Base-by-base conservation (phyloP, 192 early-diverging fungal genomes). In the Coemansia guatemalensis region DNA sequence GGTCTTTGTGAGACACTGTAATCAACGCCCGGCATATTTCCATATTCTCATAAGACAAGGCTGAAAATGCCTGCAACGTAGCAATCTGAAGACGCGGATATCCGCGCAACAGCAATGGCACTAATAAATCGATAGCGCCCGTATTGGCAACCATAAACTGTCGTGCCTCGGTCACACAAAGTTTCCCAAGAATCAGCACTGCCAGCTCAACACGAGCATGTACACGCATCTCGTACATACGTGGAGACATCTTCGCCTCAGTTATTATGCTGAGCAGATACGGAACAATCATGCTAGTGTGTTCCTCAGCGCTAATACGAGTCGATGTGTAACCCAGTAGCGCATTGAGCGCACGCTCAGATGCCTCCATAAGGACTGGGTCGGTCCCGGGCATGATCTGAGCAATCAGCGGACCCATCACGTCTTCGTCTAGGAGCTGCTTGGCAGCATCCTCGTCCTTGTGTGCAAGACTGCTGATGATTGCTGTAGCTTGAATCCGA, bases 321-420 rank as follows among this genome's bases (percentile, higher is more conserved):
- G 62, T 66, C 17, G 64, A 55, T 39, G 47, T 47, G 54, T 80
- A 67, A 21, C 58, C 56, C 54, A 80, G 61, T 22, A 80, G 71
- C 25, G 77, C 77, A n/a, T 80, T 71, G 14, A 80, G 65, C 5
- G 77, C 77, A 11, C 77, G 77, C 58, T 67, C 77, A 8, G 77
- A 74, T 35, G 62, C 62, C 64, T 80, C 77, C 32, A 67, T 59
- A 26, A 80, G 68, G 41, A 35, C 44, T 0, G 25, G 27, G 32
- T 71, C 71, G 7, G 71, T 52, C 0, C 64, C 71, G 11, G 64
- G 71, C 53, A 62, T 52, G n/a, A 80, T 54, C 71, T 80, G 77
- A 29, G 26, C 21, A 12, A 80, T 60, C 23, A 80, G 68, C 53
- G 77, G 49, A 2, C 23, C 64, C 51, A 80, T 60, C 20, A 71